Base-by-base conservation (phyloP, 768 basidiomycete species). In the Rhodotorula sphaerocarpa region DNA sequence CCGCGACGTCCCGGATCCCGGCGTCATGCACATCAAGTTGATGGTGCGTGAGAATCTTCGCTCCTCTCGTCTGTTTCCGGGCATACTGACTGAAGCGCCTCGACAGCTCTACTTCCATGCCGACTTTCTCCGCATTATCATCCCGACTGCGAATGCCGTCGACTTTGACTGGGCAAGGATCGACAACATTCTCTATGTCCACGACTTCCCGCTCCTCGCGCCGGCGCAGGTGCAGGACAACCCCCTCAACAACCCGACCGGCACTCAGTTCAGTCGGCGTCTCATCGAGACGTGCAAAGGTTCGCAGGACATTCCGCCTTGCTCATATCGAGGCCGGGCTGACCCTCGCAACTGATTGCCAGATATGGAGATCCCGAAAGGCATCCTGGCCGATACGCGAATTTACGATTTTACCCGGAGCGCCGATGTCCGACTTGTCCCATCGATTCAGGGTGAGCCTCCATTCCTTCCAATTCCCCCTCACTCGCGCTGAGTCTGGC, bases 71-170 rank as follows among this genome's bases (percentile, higher is more conserved):
- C 11, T 14, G 28, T 9, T 25, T 21, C 3, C 18, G 30, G 4
- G 39, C 3, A 4, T 9, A n/a, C 41, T 18, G 21, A 31, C 46
- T 25, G 5, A 27, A 25, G 23, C 30, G 28, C 16, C 28, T 30
- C 43, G 14, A 27, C 43, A 63, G 61, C 50, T 68, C 47, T 59
- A 45, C 56, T 57, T 36, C 41, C 59, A 61, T 48, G 16, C 43
- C 16, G 20, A 16, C 21, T 68, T 55, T n/a, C 33, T 31, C 44
- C 62, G 67, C 18, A 58, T 64, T 47, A 52, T 64, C 41, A 68
- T 68, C n/a, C 67, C 67, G 7, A 57, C 62, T 1, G 67, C 67
- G 11, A 68, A 68, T 45, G 55, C 58, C 23, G 33, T 68, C 45
- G 21, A 33, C 0, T 64, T 57, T 45, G 67, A 68, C 39, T 68